These are phyloP conservation scores for Talaromyces borbonicus DNA, from an alignment of 495 filamentous ascomycete genomes.

Conservation along the genomic window DNA sequence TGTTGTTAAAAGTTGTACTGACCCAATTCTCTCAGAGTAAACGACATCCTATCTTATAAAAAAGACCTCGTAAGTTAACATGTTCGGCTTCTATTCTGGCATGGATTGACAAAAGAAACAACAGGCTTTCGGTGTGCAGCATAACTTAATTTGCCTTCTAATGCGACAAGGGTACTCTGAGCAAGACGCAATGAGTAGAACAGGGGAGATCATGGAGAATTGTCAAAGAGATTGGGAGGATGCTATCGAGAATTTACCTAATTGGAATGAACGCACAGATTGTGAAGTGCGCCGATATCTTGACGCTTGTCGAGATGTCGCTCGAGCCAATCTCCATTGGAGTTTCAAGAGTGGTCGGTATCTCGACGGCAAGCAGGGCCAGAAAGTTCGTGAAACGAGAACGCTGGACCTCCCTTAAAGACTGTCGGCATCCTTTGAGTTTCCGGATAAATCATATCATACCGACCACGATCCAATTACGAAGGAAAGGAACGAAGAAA, in stretches of 20 bases:
- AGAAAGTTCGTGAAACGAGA: conserved; percentile 1
- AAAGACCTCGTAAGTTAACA: neutral
- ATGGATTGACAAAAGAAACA: too few relatives aligned
- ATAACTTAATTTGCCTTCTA: conserved; percentile 10
- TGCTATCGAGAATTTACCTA: conserved; percentile 5
- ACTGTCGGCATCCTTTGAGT: conserved; percentile 10
- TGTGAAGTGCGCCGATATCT: conserved; percentile 9
- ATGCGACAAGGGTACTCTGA: neutral
- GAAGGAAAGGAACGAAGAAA: neutral
- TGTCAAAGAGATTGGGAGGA: conserved; percentile 9
- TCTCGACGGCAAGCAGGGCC: conserved; percentile 6
- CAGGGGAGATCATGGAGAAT: conserved; percentile 4
- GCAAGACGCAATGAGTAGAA: conserved; percentile 6
- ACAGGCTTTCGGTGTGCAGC: conserved; percentile 8
- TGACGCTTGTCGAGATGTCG: conserved; percentile 11
- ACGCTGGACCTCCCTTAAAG: conserved; percentile 9
- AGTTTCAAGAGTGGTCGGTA: conserved; percentile 12
- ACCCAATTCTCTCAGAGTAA: neutral
- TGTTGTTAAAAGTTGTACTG: neutral
- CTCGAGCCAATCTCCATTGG: conserved; percentile 10
- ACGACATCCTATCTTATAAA: neutral
- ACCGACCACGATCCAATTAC: too few relatives aligned
- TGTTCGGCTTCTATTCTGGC: too few relatives aligned
- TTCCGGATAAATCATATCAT: too few relatives aligned
- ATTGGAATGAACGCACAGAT: conserved; percentile 9